phyloP scores from a whole-genome alignment of 2,329 filamentous ascomycete species.

The Diplodia mutila region DNA sequence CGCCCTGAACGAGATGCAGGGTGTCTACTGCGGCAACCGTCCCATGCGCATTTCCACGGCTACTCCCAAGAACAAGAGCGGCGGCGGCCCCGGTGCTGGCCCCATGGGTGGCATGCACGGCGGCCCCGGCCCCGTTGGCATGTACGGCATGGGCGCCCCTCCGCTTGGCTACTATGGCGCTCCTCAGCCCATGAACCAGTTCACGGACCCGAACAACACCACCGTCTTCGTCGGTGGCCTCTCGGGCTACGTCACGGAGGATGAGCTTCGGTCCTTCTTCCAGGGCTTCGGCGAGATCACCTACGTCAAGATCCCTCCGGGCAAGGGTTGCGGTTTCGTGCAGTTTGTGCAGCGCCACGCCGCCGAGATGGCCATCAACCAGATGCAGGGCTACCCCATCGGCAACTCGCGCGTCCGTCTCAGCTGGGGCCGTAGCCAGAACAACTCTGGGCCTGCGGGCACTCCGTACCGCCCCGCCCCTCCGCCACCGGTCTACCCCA shows the following conservation, averaged over 20 bases:
- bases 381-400: conserved; percentile 99
- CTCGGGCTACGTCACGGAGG: conserved; percentile 97
- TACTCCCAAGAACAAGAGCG: conserved; percentile 87
- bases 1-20: conserved; percentile 96
- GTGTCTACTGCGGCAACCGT: conserved; percentile 97
- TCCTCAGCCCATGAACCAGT: conserved; percentile 94
- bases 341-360: conserved; percentile 99
- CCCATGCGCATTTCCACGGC: conserved; percentile 98
- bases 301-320: conserved; percentile 99
- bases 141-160: conserved; percentile 72
- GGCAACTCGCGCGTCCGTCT: conserved; percentile 97
- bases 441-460: conserved; percentile 95
- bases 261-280: conserved; percentile 99
- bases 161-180: conserved; percentile 69
- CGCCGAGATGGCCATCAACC: conserved; percentile 99
- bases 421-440: conserved; percentile 97
- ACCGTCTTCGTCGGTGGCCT: conserved; percentile 98
- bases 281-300: conserved; percentile 99
- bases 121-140: conserved; percentile 56
- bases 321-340: conserved; percentile 98
- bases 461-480: conserved; percentile 96
- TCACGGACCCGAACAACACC: conserved; percentile 99
- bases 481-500: conserved; percentile 72
- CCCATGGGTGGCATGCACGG: conserved; percentile 55
- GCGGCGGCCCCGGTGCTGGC: conserved; percentile 56